phyloP scores from a whole-genome alignment of 306 rosid genomes.

The Quercus berberidifolia region DNA sequence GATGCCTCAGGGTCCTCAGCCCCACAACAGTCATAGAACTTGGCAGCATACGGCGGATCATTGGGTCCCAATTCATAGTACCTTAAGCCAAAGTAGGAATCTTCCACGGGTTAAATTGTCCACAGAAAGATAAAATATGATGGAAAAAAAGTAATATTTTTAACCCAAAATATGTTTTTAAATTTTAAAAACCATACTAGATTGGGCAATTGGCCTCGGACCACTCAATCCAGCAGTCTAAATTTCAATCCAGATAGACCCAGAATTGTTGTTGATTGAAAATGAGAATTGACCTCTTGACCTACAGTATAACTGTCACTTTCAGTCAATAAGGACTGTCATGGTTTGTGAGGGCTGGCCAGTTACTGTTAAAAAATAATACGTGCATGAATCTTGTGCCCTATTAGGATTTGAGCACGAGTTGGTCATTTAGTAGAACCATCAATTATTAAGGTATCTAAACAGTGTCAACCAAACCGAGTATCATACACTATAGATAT shows the following conservation, averaged over 20 bases:
- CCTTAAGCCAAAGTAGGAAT: slow-evolving; percentile 38
- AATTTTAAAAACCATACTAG: no score
- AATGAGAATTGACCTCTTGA: not conserved
- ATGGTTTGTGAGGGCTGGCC: not conserved
- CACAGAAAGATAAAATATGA: not conserved
- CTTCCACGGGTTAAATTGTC: not conserved
- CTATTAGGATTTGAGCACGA: not conserved
- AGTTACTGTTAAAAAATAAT: not conserved
- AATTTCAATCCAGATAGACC: not conserved
- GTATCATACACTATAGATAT: not conserved
- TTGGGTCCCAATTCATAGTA: slow-evolving; percentile 77
- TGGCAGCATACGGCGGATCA: slow-evolving; percentile 84
- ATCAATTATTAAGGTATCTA: not conserved
- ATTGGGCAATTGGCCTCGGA: not conserved
- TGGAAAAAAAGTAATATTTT: not conserved
- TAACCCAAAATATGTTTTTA: not conserved
- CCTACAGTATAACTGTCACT: not conserved
- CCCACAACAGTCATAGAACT: slow-evolving; percentile 94
- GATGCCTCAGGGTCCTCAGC: slow-evolving; percentile 75
- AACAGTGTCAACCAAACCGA: not conserved
- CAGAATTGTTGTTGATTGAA: not conserved
- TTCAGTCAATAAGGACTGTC: not conserved
- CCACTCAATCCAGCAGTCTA: not conserved
- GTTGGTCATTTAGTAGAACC: not conserved
- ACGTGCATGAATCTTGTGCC: not conserved